phyloP scores from a whole-genome alignment of 345 rosid species.

The Eucalyptus albens region DNA sequence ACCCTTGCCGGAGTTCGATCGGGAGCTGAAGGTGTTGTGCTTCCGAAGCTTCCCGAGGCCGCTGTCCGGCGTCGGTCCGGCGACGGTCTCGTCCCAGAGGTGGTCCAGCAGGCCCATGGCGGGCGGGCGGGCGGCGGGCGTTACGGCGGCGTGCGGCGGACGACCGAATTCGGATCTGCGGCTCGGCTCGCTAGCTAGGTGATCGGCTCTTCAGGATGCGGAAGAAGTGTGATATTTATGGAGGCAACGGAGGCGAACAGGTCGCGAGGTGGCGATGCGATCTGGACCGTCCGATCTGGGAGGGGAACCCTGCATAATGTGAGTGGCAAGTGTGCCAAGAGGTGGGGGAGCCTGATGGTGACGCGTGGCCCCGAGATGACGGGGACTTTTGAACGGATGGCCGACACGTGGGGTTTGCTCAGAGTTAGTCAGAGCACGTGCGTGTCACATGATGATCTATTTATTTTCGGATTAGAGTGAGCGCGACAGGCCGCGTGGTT shows the following conservation, averaged over 20 bases:
- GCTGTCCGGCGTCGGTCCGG: slow-evolving; percentile 87
- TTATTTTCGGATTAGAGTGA: neutral
- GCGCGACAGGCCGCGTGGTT: neutral
- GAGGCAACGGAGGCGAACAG: neutral
- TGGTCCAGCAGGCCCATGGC: slow-evolving; percentile 83
- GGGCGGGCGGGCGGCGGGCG: neutral
- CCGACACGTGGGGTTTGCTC: neutral
- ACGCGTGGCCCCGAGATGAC: neutral
- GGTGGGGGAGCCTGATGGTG: neutral
- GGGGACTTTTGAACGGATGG: neutral
- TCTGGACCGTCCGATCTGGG: neutral
- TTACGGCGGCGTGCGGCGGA: neutral
- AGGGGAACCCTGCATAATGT: neutral
- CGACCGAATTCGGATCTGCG: neutral
- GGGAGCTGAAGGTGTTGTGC: slow-evolving; percentile 49
- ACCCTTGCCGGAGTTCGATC: slow-evolving; percentile 83
- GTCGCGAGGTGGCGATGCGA: neutral
- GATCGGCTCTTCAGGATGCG: neutral
- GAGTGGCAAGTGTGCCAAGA: neutral
- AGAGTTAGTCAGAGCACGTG: neutral
- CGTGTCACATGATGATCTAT: neutral
- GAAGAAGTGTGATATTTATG: neutral
- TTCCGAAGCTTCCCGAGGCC: slow-evolving; percentile 97
- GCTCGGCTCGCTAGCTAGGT: neutral
- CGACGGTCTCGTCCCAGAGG: slow-evolving; percentile 98